Base-by-base conservation (phyloP, 2,329 filamentous ascomycete species). In the Alternaria arbusti region DNA sequence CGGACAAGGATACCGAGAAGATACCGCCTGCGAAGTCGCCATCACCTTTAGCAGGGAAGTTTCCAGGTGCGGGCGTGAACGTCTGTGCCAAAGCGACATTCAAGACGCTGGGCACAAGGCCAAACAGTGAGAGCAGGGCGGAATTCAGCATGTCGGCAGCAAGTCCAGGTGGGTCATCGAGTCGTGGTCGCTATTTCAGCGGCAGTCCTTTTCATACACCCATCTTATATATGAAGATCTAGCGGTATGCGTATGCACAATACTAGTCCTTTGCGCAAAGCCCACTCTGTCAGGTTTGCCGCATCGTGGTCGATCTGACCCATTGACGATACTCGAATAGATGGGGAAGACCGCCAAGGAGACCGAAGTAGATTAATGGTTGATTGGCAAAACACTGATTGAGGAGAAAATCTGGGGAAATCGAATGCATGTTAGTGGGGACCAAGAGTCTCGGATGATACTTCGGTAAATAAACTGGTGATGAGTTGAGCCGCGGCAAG, bases 1-100 rank as follows among this genome's bases (percentile, higher is more conserved):
- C 64, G n/a, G 64, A 57, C 8, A 73, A 62, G 9, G 69, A 57
- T n/a, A 71, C 66, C 45, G 57, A 59, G 65, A 73, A 72, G 55
- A 73, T 72, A 15, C 68, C 68, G 23, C 70, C 68, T 5, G 68
- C 70, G 32, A 59, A 70, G 61, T 70, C 65, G 46, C 69, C 67
- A 54, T 72, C 70, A 40, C 64, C 67, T 45, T 65, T 72, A 22
- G 66, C 66, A 20, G 68, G 69, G 49, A 69, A 70, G 54, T 70
- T 66, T 6, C 67, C 57, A 17, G 67, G 63, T 43, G 46, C 17
- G 13, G 67, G 67, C 17, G n/a, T 61, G 52, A 71, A 70, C 13
- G 63, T 54, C 40, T 67, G 65, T 28, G 61, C 22, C 45, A 49
- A 13, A 30, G 51, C 55, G 7, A 40, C 15, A 9, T 40, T 32